Percentiles rank a stretch among this genome's conserved stretches.
These are phyloP conservation scores for Globisporangium megalacanthum DNA, from an alignment of 352 stramenopile species.

Conservation along the genomic window DNA sequence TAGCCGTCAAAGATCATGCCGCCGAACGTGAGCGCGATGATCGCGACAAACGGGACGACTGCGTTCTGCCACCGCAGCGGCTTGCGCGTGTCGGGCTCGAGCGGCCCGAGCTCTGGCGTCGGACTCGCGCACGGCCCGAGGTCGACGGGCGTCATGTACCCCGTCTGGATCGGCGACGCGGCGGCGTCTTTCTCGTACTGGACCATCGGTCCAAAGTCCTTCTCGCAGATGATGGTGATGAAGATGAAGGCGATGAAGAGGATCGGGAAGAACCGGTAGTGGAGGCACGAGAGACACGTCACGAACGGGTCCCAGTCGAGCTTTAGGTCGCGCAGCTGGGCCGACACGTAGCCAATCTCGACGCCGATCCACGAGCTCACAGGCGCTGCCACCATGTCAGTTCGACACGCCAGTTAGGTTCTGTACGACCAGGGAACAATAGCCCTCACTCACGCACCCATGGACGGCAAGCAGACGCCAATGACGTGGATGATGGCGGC, in stretches of 20 bases:
- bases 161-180: constrained; percentile 57
- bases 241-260: constrained; percentile 88
- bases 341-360: constrained; percentile 85
- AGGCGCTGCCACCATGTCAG: constrained; percentile 31
- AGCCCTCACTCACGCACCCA: constrained; percentile 34
- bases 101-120: constrained; percentile 48
- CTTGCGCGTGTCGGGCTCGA: constrained; percentile 68
- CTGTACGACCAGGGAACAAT: background rate
- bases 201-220: constrained; percentile 85
- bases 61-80: constrained; percentile 82
- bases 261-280: constrained; percentile 87
- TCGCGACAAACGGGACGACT: constrained; percentile 75
- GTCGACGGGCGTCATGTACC: constrained; percentile 56
- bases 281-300: constrained; percentile 75
- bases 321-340: constrained; percentile 64
- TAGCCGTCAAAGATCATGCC: constrained; percentile 87
- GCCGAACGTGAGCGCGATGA: constrained; percentile 80
- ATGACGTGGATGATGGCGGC: constrained; percentile 87
- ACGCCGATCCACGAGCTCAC: constrained; percentile 89
- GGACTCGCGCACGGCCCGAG: constrained; percentile 68
- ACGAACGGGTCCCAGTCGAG: constrained; percentile 87
- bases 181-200: constrained; percentile 81
- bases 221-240: constrained; percentile 87
- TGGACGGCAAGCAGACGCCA: constrained; percentile 81
- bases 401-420: background rate